Base-by-base conservation (phyloP, 352 stramenopile genomes). In the Globisporangium cylindrosporum region DNA sequence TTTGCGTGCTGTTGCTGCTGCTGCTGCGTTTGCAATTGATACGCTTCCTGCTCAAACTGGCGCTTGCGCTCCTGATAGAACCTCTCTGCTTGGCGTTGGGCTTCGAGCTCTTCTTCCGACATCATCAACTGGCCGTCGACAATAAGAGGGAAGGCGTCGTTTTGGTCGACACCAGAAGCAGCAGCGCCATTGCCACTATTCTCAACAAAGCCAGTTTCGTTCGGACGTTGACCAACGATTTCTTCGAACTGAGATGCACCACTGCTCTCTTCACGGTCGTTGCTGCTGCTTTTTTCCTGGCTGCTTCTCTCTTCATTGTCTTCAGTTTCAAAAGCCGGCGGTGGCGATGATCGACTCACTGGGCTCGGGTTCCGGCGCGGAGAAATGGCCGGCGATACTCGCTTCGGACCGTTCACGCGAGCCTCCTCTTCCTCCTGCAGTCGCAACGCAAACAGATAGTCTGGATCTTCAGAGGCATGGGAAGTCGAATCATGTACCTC, bases 381-480 rank as follows among this genome's bases (percentile, higher is more conserved):
- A 24, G 69, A 71, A 12, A 49, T 32, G 15, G 22, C 7, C 9
- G 69, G 66, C 1, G 69, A 66, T 15, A 68, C 24, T 1, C 59
- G 43, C 43, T 73, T 71, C 5, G 55, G 43, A 18, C 65, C 57
- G 25, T 64, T 61, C 38, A 66, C 48, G 10, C 61, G 67, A 36
- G 69, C 79, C 34, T 95, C 82, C 71, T 97, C 88, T 77, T 97
- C 84, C 54, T 90, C 75, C 61, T 94, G 88, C 2, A 95, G 74
- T 29, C 77, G 82, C 43, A 94, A 69, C 1, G 89, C 89, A 8
- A 95, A 60, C 8, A 92, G 58, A 59, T 84, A 94, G 61, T 97
- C 89, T 0, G 86, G 60, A 51, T 95, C 86, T 41, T 78, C 67
- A 29, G 57, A 73, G 2, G 68, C 1, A 34, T 59, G 67, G 49